These are phyloP conservation scores for Beauveria caledonica DNA, from an alignment of 2,329 filamentous ascomycete species.

Conservation along the genomic window DNA sequence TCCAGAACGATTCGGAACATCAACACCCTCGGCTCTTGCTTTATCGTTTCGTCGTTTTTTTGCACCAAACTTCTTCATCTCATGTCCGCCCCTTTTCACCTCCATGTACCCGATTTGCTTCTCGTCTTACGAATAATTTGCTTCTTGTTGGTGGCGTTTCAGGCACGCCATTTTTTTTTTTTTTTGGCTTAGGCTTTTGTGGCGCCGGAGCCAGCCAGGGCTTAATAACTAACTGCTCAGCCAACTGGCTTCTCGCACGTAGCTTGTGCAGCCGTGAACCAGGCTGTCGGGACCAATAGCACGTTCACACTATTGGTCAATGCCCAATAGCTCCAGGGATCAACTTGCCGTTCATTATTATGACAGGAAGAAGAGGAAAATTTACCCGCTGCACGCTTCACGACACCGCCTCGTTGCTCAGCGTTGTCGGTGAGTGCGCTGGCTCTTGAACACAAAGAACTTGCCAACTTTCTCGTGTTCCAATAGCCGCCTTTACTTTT, in stretches of 20 bases:
- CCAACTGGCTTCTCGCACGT: slow-evolving; percentile 8
- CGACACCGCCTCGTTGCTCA: neutral
- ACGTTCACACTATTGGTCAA: neutral
- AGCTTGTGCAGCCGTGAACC: neutral
- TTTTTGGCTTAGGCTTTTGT: slow-evolving; percentile 2
- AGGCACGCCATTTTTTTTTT: neutral
- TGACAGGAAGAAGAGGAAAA: neutral
- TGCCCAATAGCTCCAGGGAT: neutral
- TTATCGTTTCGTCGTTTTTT: neutral
- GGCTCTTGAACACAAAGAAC: neutral
- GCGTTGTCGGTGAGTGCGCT: neutral
- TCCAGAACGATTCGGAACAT: slow-evolving; percentile 1
- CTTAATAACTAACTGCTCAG: neutral
- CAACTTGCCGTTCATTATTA: neutral
- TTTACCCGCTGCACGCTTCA: neutral
- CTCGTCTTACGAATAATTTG: neutral
- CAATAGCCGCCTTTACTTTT: neutral
- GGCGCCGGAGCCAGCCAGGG: neutral
- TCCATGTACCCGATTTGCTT: neutral
- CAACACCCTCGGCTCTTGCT: neutral
- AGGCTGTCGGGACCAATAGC: slow-evolving; percentile 4
- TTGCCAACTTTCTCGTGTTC: neutral
- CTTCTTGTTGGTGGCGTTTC: slow-evolving; percentile 2
- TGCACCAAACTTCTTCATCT: neutral
- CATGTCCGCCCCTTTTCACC: neutral